Percentiles rank a stretch among this genome's conserved stretches.
These are phyloP conservation scores for Rhododendron vialii DNA, from an alignment of 148 eudicot species.

Conservation along the genomic window DNA sequence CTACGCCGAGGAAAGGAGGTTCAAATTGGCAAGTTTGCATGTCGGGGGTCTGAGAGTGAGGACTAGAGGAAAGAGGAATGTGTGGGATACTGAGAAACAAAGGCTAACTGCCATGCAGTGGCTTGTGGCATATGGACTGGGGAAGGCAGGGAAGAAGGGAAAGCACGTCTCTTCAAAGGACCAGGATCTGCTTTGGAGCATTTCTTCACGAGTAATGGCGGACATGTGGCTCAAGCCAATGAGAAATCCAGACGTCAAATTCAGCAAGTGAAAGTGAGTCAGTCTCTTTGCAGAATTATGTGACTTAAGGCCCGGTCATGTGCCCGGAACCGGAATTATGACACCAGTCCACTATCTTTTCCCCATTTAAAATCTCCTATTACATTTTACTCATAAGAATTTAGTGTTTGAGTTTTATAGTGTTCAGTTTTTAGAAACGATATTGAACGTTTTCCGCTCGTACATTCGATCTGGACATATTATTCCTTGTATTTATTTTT, in stretches of 20 bases:
- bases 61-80: conserved; percentile 42
- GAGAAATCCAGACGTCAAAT: conserved; percentile 84
- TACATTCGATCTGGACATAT: no score
- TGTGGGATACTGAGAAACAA: conserved; percentile 86
- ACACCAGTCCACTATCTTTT: no score
- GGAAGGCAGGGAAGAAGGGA: conserved; percentile 50
- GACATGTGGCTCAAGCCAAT: conserved; percentile 97
- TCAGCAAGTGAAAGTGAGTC: conserved; percentile 34
- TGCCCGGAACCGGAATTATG: background rate
- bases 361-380: no score
- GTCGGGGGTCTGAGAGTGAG: conserved; percentile 72
- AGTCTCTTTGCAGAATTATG: background rate
- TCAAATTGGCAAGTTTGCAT: conserved; percentile 59
- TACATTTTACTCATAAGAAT: no score
- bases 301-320: background rate
- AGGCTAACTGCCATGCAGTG: conserved; percentile 89
- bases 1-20: conserved; percentile 42
- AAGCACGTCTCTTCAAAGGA: conserved; percentile 37
- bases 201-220: conserved; percentile 79
- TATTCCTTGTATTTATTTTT: no score
- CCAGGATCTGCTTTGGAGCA: conserved; percentile 75
- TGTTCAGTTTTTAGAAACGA: background rate
- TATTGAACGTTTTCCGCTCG: no score
- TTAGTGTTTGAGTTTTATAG: background rate
- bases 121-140: conserved; percentile 72